Evolutionary conservation across 2,329 filamentous ascomycete genomes (phyloP).

Genomic region (Penicillium glabrum): DNA sequence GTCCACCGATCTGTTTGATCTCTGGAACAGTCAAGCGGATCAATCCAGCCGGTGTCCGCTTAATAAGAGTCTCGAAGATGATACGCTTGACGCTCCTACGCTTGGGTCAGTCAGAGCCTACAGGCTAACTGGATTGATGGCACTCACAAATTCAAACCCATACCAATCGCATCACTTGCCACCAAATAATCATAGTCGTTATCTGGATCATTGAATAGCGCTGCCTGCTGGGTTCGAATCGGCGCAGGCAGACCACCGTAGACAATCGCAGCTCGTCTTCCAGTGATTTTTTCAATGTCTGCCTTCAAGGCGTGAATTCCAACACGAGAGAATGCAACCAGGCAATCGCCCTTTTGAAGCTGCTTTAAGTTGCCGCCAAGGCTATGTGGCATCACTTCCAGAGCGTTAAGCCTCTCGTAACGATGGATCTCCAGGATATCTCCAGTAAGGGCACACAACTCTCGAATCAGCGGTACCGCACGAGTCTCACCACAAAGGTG

Average conservation of each 20-base stretch:
- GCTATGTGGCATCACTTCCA: conserved; percentile 65
- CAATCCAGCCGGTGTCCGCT: conserved; percentile 63
- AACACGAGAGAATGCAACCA: conserved; percentile 83
- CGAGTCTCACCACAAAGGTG: conserved; percentile 92
- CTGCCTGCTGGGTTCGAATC: conserved; percentile 85
- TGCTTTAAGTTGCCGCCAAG: conserved; percentile 63
- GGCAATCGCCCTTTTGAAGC: conserved; percentile 83
- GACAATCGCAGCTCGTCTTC: conserved; percentile 82
- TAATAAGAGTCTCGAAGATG: conserved; percentile 76
- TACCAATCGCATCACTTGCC: conserved; percentile 93
- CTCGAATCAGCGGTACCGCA: conserved; percentile 73
- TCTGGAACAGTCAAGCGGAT: conserved; percentile 69
- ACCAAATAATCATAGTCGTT: conserved; percentile 95
- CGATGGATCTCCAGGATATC: conserved; percentile 79
- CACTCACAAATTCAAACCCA: conserved; percentile 86
- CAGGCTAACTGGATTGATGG: background rate
- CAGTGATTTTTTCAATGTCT: conserved; percentile 73
- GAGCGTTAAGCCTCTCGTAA: conserved; percentile 79
- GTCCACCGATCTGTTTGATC: conserved; percentile 91
- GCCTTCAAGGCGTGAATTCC: conserved; percentile 77
- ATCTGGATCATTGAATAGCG: conserved; percentile 88
- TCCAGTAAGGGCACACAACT: conserved; percentile 74
- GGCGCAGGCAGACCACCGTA: conserved; percentile 92
- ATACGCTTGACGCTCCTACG: conserved; percentile 75
- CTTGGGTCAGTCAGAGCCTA: conserved; percentile 13